Base-by-base conservation (phyloP, 805 yeast species). In the Candida pini region DNA sequence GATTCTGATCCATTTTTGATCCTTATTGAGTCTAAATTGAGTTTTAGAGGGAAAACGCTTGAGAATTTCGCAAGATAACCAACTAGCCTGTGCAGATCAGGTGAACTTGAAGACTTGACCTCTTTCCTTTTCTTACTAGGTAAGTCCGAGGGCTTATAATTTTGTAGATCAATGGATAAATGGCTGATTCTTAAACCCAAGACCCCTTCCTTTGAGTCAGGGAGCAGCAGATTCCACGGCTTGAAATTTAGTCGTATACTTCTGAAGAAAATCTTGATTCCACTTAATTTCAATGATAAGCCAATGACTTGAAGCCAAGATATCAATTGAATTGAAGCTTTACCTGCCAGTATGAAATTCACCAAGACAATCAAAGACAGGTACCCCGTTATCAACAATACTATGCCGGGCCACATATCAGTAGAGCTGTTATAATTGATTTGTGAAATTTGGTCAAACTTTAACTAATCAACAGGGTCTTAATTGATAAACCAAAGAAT, bases 271-370 rank as follows among this genome's bases (percentile, higher is more conserved):
- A 50, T 14, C 2, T 31, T 18, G 22, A 35, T 30, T 4, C 37
- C 33, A 5, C 34, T 16, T 8, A 39, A 19, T 15, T 39, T 29
- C 12, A 41, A 25, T 4, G 37, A 36, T 5, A 55, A 29, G 18
- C 47, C 31, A 18, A 45, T 33, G 9, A 54, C 13, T 18, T 41
- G 38, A 18, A 51, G 31, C 57, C 55, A 51, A 3, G 55, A 48
- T 8, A 54, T 28, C 22, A 52, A 37, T 6, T 51, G 47, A 12
- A 55, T 28, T 4, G 53, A 43, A 3, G 38, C 44, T 26, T 34
- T 45, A 8, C 46, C 46, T n/a, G 43, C 36, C 0, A 50, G 38
- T 5, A 40, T 20, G n/a, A 43, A 16, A 18, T 50, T 45, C n/a
- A 42, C 18, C 3, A 39, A 16, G 9, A 36, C 19, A 9, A 45